Conservation (phyloP, 1,284 basidiomycete species). For the Omphalotus olearius region DNA sequence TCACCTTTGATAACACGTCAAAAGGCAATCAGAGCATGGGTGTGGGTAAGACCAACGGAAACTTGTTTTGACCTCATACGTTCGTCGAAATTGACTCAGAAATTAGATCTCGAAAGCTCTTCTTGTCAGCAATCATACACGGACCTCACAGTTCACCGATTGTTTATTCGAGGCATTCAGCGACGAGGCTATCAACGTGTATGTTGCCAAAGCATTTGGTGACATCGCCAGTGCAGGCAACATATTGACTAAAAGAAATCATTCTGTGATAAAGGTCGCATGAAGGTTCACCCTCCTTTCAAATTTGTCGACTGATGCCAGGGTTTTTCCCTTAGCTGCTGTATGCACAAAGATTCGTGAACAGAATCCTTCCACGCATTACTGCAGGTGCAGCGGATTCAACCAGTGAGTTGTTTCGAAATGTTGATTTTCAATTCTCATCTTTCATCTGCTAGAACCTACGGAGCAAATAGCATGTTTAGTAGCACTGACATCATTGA, state of each 20-base stretch:
- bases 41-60: constrained; percentile 49
- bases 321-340: constrained; percentile 68
- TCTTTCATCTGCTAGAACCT: constrained; percentile 30
- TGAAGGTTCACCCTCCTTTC: neutral
- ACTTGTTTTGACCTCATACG: neutral
- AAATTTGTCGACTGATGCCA: neutral
- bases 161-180: constrained; percentile 66
- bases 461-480: constrained; percentile 68
- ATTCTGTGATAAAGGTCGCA: constrained; percentile 64
- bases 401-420: constrained; percentile 33
- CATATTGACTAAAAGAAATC: constrained; percentile 73
- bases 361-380: constrained; percentile 69
- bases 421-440: neutral
- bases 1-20: constrained; percentile 37
- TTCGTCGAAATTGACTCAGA: neutral
- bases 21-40: constrained; percentile 59
- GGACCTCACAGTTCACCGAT: constrained; percentile 55
- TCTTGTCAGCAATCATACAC: constrained; percentile 67
- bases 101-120: constrained; percentile 72
- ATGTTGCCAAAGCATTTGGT: constrained; percentile 73
- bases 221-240: constrained; percentile 55
- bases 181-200: constrained; percentile 55
- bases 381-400: constrained; percentile 54
- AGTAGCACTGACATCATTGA: constrained; percentile 79
- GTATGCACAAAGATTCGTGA: constrained; percentile 84